Evolutionary conservation across 495 filamentous ascomycete genomes (phyloP), one percentile per base, ranked within the genome.

Genomic region (Friedmanniomyces simplex): DNA sequence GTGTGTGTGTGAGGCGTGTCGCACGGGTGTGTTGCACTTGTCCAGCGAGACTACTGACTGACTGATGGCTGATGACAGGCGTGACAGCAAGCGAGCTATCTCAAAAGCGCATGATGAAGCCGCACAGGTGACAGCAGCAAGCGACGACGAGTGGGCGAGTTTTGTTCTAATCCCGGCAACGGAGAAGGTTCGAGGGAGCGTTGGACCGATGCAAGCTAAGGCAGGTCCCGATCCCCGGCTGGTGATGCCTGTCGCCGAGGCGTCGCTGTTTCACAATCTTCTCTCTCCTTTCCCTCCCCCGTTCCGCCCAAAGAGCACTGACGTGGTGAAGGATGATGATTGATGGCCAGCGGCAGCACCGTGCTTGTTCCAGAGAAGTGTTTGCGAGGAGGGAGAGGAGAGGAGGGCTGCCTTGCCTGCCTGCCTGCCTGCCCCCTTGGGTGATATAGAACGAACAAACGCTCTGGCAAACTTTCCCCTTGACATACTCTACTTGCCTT

Each of bases 131-230:
- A 47, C 21, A n/a, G 18, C n/a, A n/a, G n/a, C n/a, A n/a, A n/a
- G n/a, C n/a, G n/a, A n/a, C 18, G 43, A 6, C 43, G 18, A n/a
- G 14, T 47, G 43, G 43, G 8, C 21, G 21, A n/a, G 14, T n/a
- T 45, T 45, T 30, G 20, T 52, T 52, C 30, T 32, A 16, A 41
- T 25, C 51, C 51, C 32, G 37, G 32, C 37, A n/a, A 12, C 37
- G 51, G 8, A 42, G 20, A 54, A 54, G 51, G 51, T 54, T 54
- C 28, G 22, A 43, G 37, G 51, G 37, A 54, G 51, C 51, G 51
- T 54, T 54, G 51, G 32, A 41, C 51, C 51, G 51, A 41, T 43
- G 51, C 51, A 28, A 25, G 37, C 51, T 54, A 42, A 43, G 8
- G 51, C 51, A 54, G 51, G 51, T 36, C 28, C 51, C 51, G 51